Conservation (phyloP, 2,329 filamentous ascomycete genomes). For the Talaromyces sp. region DNA sequence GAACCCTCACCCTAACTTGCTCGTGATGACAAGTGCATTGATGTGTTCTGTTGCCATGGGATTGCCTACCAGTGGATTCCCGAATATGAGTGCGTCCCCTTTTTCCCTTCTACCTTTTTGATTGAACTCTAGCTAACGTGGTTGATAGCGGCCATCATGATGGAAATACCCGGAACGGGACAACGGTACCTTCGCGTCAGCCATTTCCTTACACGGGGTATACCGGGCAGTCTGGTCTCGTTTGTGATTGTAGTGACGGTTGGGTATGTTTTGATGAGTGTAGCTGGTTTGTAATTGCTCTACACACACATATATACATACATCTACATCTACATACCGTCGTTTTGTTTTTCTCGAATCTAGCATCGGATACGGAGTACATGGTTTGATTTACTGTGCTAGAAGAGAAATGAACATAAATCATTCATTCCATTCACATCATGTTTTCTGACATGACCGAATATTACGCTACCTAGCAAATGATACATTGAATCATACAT, state of each 20-base stretch:
- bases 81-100: conserved; percentile 89
- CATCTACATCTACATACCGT: not conserved
- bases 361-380: not conserved
- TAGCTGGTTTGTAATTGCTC: conserved; percentile 60
- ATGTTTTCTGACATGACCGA: not conserved
- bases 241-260: conserved; percentile 80
- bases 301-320: not conserved
- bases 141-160: conserved; percentile 87
- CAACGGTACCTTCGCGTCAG: conserved; percentile 88
- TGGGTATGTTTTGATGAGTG: conserved; percentile 85
- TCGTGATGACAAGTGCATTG: conserved; percentile 91
- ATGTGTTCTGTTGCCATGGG: conserved; percentile 99
- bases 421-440: not conserved
- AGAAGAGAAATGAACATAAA: not conserved
- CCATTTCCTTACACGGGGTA: conserved; percentile 91
- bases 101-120: conserved; percentile 19
- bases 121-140: not conserved
- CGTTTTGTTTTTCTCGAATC: not conserved
- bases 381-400: not conserved
- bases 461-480: conserved; percentile 9
- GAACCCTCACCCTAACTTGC: conserved; percentile 84
- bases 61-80: conserved; percentile 91
- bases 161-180: conserved; percentile 88
- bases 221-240: conserved; percentile 80
- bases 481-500: not conserved